phyloP scores from a whole-genome alignment of 129 eudicot genomes.

The Oenanthe sinensis region DNA sequence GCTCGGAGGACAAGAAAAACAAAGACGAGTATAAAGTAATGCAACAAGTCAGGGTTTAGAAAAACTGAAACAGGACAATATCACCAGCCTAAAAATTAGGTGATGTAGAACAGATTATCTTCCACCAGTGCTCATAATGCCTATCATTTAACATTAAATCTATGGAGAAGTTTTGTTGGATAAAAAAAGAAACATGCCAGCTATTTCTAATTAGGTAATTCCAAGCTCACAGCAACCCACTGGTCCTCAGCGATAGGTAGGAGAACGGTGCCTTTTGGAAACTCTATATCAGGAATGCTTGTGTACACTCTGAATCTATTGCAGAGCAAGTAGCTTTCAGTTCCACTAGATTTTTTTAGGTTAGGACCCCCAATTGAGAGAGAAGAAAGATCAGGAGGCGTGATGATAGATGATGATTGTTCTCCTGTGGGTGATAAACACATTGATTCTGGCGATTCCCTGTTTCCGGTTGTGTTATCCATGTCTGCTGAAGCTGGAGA shows the following conservation, averaged over 20 bases:
- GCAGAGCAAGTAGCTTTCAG: constrained; percentile 30
- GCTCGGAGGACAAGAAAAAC: neutral
- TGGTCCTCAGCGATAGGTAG: constrained; percentile 32
- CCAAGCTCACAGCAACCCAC: constrained; percentile 50
- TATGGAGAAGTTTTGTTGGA: neutral
- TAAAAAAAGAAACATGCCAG: neutral
- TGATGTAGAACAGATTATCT: neutral
- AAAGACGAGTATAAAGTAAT: neutral
- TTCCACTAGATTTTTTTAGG: neutral
- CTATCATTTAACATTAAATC: neutral
- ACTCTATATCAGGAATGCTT: constrained; percentile 27
- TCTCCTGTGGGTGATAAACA: neutral
- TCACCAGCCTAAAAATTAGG: neutral
- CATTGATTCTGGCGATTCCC: neutral
- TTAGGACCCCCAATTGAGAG: constrained; percentile 15
- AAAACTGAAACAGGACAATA: neutral
- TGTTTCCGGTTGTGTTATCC: neutral
- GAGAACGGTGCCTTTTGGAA: constrained; percentile 32
- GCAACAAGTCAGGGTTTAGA: neutral
- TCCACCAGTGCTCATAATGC: neutral
- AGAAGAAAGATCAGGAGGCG: constrained; percentile 14
- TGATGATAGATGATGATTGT: neutral
- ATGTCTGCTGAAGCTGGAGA: neutral
- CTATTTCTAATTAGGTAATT: constrained; percentile 20
- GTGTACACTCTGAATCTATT: constrained; percentile 43